Evolutionary conservation across 2,329 filamentous ascomycete genomes (phyloP), one percentile per base, ranked within the genome.

Genomic region (Pestalotiopsis sp.): DNA sequence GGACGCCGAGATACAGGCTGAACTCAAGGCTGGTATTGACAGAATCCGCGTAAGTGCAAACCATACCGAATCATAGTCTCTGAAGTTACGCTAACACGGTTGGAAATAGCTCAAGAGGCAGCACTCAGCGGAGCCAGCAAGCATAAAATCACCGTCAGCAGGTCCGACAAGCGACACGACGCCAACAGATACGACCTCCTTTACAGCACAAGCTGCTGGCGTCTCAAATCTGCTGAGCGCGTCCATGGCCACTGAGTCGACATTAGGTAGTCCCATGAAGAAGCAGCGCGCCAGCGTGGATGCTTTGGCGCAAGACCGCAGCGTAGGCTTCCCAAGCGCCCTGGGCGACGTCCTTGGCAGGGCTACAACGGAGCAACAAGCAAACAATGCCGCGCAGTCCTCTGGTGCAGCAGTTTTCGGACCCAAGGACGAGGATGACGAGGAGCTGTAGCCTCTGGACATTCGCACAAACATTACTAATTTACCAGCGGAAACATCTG

Each of bases 21-120:
- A 95, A 78, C 84, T 96, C 66, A 91, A 91, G 56, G 93, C 94
- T 70, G 92, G 92, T 61, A 92, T 96, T 64, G 88, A 93, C 74
- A 91, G 93, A 73, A 95, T 96, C 78, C 92, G 90, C 80, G 93
- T 94, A 84, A 24, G 52, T 4, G 13, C 7, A 40, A 24, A 40
- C 26, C 6, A 26, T 22, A 11, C 20, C 66, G 40, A 61, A 38
- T 24, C 13, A 5, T 17, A 24, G 20, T 65, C 9, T 9, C n/a
- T n/a, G n/a, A 22, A 58, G 72, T 81, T 69, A 81, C 69, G 4
- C 5, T n/a, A 13, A 22, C 40, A 17, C 4, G 40, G 71, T 57
- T 52, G 44, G 56, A 30, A 48, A 74, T 74, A 94, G 92, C 88
- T 95, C 70, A 95, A 95, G 84, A 88, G 92, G 71, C 91, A 92